Conservation (phyloP, 371 early-diverging fungal species). For the Zopfochytrium polystomum region DNA sequence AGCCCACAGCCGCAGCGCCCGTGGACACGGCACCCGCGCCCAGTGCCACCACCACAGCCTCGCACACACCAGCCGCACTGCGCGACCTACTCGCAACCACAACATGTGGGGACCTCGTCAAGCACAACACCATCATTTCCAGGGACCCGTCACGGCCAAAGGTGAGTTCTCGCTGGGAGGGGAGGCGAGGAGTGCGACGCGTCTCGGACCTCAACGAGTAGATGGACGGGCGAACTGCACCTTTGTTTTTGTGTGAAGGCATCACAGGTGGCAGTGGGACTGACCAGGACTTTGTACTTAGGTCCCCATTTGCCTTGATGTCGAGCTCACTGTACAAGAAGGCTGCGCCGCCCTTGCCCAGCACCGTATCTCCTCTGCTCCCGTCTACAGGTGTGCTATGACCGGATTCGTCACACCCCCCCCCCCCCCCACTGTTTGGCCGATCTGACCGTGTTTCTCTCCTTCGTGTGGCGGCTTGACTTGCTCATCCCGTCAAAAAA, state of each 20-base stretch:
- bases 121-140: neutral
- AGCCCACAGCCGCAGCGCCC: too few species aligned
- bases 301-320: constrained; percentile 37
- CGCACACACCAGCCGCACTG: too few species aligned
- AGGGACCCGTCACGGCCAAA: constrained; percentile 2
- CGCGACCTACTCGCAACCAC: constrained; percentile 4
- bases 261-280: too few species aligned
- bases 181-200: too few species aligned
- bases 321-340: constrained; percentile 39
- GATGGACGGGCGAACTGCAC: too few species aligned
- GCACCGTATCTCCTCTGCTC: constrained; percentile 39
- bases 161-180: too few species aligned
- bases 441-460: neutral
- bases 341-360: constrained; percentile 39
- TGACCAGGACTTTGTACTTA: neutral
- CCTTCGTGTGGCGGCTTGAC: neutral
- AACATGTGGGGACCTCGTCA: constrained; percentile 9
- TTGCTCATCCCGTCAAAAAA: neutral
- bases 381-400: constrained; percentile 31
- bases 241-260: too few species aligned
- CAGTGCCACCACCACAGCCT: too few species aligned
- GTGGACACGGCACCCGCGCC: too few species aligned
- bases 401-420: neutral
- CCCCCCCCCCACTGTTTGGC: neutral
- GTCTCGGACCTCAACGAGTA: too few species aligned